These are phyloP conservation scores for Pterocarpus santalinus DNA, from an alignment of 306 rosid genomes.

Conservation along the genomic window DNA sequence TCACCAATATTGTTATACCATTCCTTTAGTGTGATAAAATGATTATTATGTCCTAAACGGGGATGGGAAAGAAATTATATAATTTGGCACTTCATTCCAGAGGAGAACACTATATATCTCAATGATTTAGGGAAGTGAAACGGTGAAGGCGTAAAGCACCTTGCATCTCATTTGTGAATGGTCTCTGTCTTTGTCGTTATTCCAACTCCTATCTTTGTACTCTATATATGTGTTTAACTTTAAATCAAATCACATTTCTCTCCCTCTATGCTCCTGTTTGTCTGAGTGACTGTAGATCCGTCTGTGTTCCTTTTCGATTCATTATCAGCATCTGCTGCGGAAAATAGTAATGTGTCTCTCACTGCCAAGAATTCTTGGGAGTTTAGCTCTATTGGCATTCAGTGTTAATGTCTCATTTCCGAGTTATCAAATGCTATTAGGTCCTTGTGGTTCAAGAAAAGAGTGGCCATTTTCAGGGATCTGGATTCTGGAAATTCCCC, in stretches of 20 bases:
- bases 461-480: slow-evolving; percentile 65
- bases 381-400: neutral
- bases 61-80: slow-evolving; percentile 14
- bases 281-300: slow-evolving; percentile 24
- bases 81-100: slow-evolving; percentile 36
- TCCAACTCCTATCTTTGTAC: slow-evolving; percentile 19
- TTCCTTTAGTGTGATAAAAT: slow-evolving; percentile 28
- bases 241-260: slow-evolving; percentile 4
- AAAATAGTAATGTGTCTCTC: slow-evolving; percentile 7
- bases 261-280: neutral
- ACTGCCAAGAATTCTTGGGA: slow-evolving; percentile 4
- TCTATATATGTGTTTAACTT: neutral
- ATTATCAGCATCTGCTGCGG: neutral
- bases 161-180: slow-evolving; percentile 10
- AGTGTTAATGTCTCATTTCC: slow-evolving; percentile 20
- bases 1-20: neutral
- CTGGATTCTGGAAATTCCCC: slow-evolving; percentile 83
- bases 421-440: slow-evolving; percentile 47
- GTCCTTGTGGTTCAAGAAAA: slow-evolving; percentile 91
- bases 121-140: neutral
- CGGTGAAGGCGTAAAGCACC: slow-evolving; percentile 15
- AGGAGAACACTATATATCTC: slow-evolving; percentile 7
- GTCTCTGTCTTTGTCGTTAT: slow-evolving; percentile 35
- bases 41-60: neutral
- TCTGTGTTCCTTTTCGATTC: slow-evolving; percentile 12